Conservation (phyloP, 1,284 basidiomycete species). For the Ustilago bromivora region DNA sequence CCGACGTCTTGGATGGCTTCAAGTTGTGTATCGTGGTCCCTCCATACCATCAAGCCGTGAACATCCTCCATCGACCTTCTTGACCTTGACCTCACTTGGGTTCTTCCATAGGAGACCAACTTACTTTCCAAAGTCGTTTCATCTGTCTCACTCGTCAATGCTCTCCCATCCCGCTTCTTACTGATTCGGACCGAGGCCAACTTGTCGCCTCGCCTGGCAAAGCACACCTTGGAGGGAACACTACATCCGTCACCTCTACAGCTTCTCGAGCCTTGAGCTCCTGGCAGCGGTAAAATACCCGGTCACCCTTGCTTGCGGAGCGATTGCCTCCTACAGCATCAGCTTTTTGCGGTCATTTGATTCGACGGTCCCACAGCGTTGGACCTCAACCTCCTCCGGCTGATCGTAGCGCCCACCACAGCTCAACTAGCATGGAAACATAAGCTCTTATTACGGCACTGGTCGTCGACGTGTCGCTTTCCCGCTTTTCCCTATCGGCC, state of each 20-base stretch:
- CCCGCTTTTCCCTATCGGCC: neutral
- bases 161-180: too few relatives aligned
- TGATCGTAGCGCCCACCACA: neutral
- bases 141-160: too few relatives aligned
- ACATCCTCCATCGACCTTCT: neutral
- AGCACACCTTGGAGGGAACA: too few relatives aligned
- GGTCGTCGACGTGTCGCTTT: neutral
- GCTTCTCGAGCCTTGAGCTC: neutral
- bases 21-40: neutral
- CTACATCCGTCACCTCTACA: neutral
- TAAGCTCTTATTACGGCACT: neutral
- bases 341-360: neutral
- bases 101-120: neutral
- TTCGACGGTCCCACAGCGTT: neutral
- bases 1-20: neutral
- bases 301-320: neutral
- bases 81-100: neutral
- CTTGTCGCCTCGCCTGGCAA: too few relatives aligned
- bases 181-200: too few relatives aligned
- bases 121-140: neutral
- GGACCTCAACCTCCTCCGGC: neutral
- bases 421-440: conserved; percentile 20
- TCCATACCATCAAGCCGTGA: neutral
- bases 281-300: neutral
- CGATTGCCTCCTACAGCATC: neutral